Evolutionary conservation across 768 basidiomycete species (phyloP), one percentile per base, ranked within the genome.

Genomic region (Amanita pallidorosea): DNA sequence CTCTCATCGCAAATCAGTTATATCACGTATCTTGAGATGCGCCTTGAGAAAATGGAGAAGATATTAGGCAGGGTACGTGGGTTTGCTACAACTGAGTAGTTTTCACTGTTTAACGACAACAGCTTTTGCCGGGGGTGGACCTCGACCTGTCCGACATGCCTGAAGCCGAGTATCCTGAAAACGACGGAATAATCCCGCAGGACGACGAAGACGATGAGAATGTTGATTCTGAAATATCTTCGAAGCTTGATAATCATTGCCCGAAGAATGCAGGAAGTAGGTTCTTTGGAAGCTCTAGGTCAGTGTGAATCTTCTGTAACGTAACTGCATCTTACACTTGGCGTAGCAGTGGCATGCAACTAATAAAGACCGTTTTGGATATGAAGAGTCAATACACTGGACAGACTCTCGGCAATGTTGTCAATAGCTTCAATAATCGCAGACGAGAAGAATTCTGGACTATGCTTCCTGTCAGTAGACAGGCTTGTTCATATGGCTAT

Each of bases 31-130:
- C 68, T 85, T 31, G 83, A 85, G 63, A 70, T 61, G 51, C 73
- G 82, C 8, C 61, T 85, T 1, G 75, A 79, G 51, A 83, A 81
- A 59, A 77, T 85, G 71, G 80, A 85, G 61, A 73, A 67, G 53
- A 67, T 85, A 3, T 62, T 85, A 17, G 69, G 66, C 47, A 76
- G 72, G 64, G 83, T 79, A 52, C 49, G 27, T 17, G n/a, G 5
- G 51, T 25, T 12, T n/a, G 36, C 22, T 15, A 40, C 36, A 25
- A 8, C 51, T 27, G 38, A n/a, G 37, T 11, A 11, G 11, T 2
- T 33, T 33, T 13, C 9, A 2, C 12, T 33, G 5, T 13, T 13
- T 7, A 15, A 7, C 13, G 18, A 35, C 11, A 27, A 23, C 61
- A 72, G 58, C 62, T 77, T 15, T 57, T 80, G 35, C 83, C 85